These are phyloP conservation scores for Scenedesmus sp. DNA, from an alignment of 163 green algal species.

Conservation along the genomic window DNA sequence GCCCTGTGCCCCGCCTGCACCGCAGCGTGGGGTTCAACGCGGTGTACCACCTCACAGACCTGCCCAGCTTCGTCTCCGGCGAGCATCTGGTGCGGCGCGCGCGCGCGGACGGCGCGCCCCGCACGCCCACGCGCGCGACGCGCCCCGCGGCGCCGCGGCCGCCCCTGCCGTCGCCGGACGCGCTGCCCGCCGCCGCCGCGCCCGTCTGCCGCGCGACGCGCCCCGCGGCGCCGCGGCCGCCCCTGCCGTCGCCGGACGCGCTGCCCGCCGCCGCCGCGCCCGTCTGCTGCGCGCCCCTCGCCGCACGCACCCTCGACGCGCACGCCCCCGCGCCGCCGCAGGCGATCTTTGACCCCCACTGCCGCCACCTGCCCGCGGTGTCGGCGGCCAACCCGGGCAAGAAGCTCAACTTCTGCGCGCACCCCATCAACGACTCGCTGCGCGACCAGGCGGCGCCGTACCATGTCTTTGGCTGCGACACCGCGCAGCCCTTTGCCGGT, in stretches of 20 bases:
- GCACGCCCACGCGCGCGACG: too few relatives aligned
- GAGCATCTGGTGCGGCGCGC: constrained; percentile 54
- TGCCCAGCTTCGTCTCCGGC: constrained; percentile 77
- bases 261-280: too few relatives aligned
- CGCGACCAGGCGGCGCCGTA: constrained; percentile 73
- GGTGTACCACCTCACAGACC: constrained; percentile 81
- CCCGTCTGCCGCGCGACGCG: too few relatives aligned
- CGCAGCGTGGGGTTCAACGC: constrained; percentile 78
- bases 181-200: too few relatives aligned
- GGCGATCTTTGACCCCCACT: constrained; percentile 37
- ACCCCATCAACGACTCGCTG: constrained; percentile 14
- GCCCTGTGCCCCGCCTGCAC: constrained; percentile 2
- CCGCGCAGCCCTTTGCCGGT: constrained; percentile 53
- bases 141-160: too few relatives aligned
- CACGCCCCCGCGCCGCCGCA: neutral
- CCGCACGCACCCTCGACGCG: neutral
- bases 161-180: too few relatives aligned
- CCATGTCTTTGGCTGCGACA: constrained; percentile 60
- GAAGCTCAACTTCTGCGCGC: constrained; percentile 68
- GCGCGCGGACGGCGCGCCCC: too few relatives aligned
- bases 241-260: too few relatives aligned
- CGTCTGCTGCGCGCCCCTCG: too few relatives aligned
- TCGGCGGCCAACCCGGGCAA: constrained; percentile 73
- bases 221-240: too few relatives aligned
- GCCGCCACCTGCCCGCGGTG: constrained; percentile 34